Evolutionary conservation across 1,139 yeast species (phyloP), one percentile per base, ranked within the genome.

Genomic region (Ogataea hybrid): DNA sequence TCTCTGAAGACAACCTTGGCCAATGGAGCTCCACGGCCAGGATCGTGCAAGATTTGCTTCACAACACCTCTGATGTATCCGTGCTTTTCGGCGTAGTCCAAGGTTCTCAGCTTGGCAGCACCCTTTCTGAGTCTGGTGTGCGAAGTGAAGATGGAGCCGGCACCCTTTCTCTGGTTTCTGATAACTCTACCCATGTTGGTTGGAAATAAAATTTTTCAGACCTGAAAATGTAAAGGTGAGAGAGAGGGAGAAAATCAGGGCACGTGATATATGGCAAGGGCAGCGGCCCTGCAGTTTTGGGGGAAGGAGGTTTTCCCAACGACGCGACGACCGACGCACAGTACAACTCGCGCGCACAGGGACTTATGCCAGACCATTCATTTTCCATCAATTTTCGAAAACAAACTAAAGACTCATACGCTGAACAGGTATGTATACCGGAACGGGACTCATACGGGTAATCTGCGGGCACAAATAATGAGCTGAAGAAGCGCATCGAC

Each of bases 161-260:
- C 97, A 84, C 97, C 97, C 81, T 94, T 94, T 88, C 99, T 90
- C 86, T 94, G 98, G 84, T 94, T 92, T 81, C 98, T 95, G 82
- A 94, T 94, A 79, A 94, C 99, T 85, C 98, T 92, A 87, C 98
- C 97, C 41, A 37, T 37, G 41, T 37, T 37, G 35, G 34, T 32
- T 37, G 18, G 22, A 29, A 40, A 37, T 40, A 44, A 44, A 44
- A 44, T 38, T 44, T 44, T 44, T 44, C 47, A 44, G 35, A 20
- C 39, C 5, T 9, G 37, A 35, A 25, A 27, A 12, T 36, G 15
- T 29, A 30, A 14, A 18, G 22, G 25, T 16, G 28, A 28, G 39
- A 15, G n/a, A 11, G 18, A 14, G 9, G 12, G 14, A 10, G 16
- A 16, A 12, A 10, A 8, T 5, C 8, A 2, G 8, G 25, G 6